Evolutionary conservation across 768 basidiomycete genomes (phyloP), one percentile per base, ranked within the genome.

Genomic region (Termitomyces sp.): DNA sequence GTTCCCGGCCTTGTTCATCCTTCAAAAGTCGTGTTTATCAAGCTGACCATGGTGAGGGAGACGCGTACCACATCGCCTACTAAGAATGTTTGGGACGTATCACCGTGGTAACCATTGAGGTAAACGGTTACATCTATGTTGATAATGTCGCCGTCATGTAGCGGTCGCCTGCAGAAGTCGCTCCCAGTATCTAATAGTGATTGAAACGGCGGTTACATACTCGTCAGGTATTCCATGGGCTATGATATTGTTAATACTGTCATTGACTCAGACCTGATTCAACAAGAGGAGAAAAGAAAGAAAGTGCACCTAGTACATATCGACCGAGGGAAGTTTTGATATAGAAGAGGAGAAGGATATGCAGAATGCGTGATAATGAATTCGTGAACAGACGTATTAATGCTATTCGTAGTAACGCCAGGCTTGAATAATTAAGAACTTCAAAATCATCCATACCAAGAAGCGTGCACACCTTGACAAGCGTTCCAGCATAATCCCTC

Each of bases 181-280:
- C 16, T 55, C 13, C n/a, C 24, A 34, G 24, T 36, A 7, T 27
- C 12, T 39, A 13, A 43, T 20, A 14, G 10, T n/a, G 18, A n/a
- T n/a, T n/a, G 18, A 2, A 51, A 37, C 6, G 37, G 12, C 13
- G 4, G n/a, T 52, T 29, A 46, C 48, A 8, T 61, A 94, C 92
- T 90, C 82, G 73, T 96, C 92, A 29, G 94, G 94, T 56, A 97
- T 94, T 0, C 94, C 94, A 67, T 97, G 93, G 10, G 80, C 81
- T 47, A 94, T 79, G 34, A 96, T 74, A 62, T 96, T 96, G 66
- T 97, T 97, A 55, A 95, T 77, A 60, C 93, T 94, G 26, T 81
- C 58, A 79, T 58, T 76, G 78, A 42, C 77, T 59, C 75, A 64
- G 76, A 78, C 79, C 79, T 31, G 69, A 69, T 22, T 67, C 59